Base-by-base conservation (phyloP, 371 early-diverging fungal genomes). In the Actinomortierella wolfii region DNA sequence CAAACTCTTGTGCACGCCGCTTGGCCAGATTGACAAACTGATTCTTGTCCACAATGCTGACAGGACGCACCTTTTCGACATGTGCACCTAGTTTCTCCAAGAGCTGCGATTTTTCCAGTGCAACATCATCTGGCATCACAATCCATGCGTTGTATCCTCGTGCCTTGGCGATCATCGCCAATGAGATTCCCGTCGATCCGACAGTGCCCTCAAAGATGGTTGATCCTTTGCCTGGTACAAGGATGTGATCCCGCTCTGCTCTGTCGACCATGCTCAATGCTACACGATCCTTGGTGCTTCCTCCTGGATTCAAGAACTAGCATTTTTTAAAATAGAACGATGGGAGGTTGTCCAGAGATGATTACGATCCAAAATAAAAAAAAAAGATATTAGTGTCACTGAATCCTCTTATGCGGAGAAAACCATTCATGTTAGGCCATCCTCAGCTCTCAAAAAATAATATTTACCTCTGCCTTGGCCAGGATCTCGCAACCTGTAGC, bases 111-210 rank as follows among this genome's bases (percentile, higher is more conserved):
- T 98, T 98, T 63, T 98, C 99, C 21, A 81, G 54, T 0, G 96
- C 94, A 62, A 89, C 89, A 67, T 97, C 98, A 67, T 94, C 94
- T 8, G 98, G 97, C 95, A 97, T 94, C 17, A 95, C 94, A 54
- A 97, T 97, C 81, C 92, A 92, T 63, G 94, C 93, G 24, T 83
- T 81, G 68, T 96, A 95, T 3, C 98, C 97, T 49, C 84, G 86
- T 0, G 96, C 93, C 13, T 86, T 84, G 17, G 91, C 89, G 24
- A 95, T 86, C 83, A 89, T 87, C 8, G 93, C 92, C 40, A 94
- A 80, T 0, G 92, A 91, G 18, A 94, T 92, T 13, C 96, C 93
- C 1, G 93, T 91, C 4, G 93, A 89, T 20, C 94, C 90, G 13
- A 95, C 94, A 0, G 97, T 98, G 18, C 98, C 98, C 63, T 98